Percentiles rank a stretch among this genome's conserved stretches.
phyloP scores from a whole-genome alignment of 2,329 filamentous ascomycete genomes.

The Ophiognomonia clavigignenti-juglandacearum region DNA sequence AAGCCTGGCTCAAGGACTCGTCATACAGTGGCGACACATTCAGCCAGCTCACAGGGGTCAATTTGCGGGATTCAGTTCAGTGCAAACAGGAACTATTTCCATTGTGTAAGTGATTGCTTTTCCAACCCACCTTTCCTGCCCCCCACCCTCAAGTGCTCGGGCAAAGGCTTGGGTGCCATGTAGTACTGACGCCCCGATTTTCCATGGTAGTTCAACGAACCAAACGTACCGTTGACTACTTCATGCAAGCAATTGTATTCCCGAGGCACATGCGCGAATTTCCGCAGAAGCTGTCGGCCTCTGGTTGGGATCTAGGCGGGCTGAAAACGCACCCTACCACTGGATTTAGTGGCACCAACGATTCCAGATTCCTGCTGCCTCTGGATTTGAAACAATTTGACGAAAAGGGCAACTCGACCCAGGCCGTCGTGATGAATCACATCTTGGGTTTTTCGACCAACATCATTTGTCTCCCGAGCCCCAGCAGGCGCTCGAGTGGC shows the following conservation, averaged over 20 bases:
- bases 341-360: conserved; percentile 68
- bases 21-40: conserved; percentile 31
- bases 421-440: conserved; percentile 58
- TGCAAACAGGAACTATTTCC: conserved; percentile 49
- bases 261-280: conserved; percentile 60
- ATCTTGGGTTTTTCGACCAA: conserved; percentile 51
- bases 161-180: no score
- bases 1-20: conserved; percentile 38
- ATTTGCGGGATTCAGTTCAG: conserved; percentile 48
- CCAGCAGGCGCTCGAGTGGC: no score
- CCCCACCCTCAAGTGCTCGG: not conserved
- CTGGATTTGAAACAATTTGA: conserved; percentile 52
- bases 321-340: conserved; percentile 45
- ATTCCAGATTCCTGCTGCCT: conserved; percentile 55
- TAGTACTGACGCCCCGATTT: not conserved
- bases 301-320: conserved; percentile 61
- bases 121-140: not conserved
- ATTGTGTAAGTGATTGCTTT: not conserved
- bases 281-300: conserved; percentile 56
- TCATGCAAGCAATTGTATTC: conserved; percentile 53
- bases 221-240: conserved; percentile 59
- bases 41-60: conserved; percentile 44
- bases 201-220: conserved; percentile 38
- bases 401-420: conserved; percentile 51
- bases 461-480: conserved; percentile 28